A percentile compares a stretch with the other conserved stretches of the same genome.
Evolutionary conservation across 116 monocot genomes (phyloP).

Genomic region (Papilionanthe hybrid): DNA sequence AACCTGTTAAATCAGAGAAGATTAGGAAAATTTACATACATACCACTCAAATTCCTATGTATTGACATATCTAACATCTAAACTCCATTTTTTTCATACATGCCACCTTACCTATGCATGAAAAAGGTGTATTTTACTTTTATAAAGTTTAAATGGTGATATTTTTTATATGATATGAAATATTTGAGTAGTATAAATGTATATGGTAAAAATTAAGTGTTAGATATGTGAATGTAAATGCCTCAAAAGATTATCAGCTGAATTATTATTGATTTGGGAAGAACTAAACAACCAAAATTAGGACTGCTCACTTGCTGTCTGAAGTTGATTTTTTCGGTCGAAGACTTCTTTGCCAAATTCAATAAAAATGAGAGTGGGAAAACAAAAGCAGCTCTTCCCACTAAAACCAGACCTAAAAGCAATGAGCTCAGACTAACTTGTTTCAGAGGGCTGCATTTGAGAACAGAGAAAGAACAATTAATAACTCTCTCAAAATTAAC

Average conservation of each 20-base stretch:
- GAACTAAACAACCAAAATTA: not conserved
- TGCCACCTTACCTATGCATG: no score
- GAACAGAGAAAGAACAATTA: not conserved
- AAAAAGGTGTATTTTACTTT: no score
- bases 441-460: slow-evolving; percentile 45
- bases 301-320: slow-evolving; percentile 47
- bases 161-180: no score
- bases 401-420: slow-evolving; percentile 53
- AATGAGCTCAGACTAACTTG: slow-evolving; percentile 49
- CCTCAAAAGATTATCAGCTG: slow-evolving; percentile 1
- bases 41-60: no score
- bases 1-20: slow-evolving; percentile 29
- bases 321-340: slow-evolving; percentile 43
- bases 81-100: no score
- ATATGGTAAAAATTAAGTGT: no score
- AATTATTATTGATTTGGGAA: not conserved
- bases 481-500: not conserved
- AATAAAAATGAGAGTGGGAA: slow-evolving; percentile 60
- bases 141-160: no score
- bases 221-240: no score
- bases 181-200: no score
- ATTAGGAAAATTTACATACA: no score
- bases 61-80: no score
- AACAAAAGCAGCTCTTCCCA: slow-evolving; percentile 72
- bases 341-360: slow-evolving; percentile 48